phyloP scores from a whole-genome alignment of 2,329 filamentous ascomycete genomes.

The Pseudocercospora pini-densiflorae region DNA sequence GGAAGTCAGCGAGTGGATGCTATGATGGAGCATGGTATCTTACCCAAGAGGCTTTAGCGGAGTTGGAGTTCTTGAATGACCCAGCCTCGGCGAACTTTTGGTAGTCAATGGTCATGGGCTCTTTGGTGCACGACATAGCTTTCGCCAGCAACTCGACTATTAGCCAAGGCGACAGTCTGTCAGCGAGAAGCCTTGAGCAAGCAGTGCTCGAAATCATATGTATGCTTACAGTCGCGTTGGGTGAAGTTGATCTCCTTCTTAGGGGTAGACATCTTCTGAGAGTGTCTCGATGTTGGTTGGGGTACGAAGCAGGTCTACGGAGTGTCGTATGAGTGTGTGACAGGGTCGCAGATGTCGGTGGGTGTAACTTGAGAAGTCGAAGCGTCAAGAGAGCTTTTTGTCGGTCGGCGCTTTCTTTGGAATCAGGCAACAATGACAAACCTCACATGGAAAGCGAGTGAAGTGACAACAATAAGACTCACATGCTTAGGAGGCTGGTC shows the following conservation, averaged over 20 bases:
- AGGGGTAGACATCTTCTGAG: neutral
- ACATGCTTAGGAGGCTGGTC: neutral
- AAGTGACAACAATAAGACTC: neutral
- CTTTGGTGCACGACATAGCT: constrained; percentile 25
- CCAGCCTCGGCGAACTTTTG: constrained; percentile 42
- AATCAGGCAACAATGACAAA: neutral
- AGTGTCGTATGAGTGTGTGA: neutral
- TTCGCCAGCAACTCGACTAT: constrained; percentile 24
- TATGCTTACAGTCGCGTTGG: constrained; percentile 18
- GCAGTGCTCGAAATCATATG: neutral
- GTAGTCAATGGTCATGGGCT: constrained; percentile 41
- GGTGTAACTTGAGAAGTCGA: neutral
- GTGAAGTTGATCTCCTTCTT: constrained; percentile 21
- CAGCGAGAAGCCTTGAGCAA: neutral
- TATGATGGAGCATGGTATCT: neutral
- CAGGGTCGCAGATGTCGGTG: neutral
- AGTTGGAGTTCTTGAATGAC: constrained; percentile 42
- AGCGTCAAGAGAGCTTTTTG: neutral
- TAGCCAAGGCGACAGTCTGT: neutral
- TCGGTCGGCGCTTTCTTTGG: neutral
- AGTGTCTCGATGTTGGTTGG: neutral
- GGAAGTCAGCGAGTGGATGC: constrained; percentile 9
- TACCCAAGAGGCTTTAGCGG: constrained; percentile 6
- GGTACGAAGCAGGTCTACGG: neutral
- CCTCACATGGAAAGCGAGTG: neutral